A percentile compares a stretch with the other conserved stretches of the same genome.
phyloP scores from a whole-genome alignment of 495 filamentous ascomycete species.

The Tricharina praecox region DNA sequence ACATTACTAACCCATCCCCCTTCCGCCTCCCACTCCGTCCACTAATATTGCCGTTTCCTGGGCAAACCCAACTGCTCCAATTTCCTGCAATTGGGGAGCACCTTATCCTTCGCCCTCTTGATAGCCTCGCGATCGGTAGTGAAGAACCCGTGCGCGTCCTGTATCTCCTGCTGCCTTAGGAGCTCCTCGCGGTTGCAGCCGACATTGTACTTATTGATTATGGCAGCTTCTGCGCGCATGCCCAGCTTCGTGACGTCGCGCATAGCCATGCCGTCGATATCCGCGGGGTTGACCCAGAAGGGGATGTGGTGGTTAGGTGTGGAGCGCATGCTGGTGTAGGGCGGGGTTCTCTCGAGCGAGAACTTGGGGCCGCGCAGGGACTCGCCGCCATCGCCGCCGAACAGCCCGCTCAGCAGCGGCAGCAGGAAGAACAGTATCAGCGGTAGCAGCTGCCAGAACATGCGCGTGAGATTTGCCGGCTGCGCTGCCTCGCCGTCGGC shows the following conservation, averaged over 20 bases:
- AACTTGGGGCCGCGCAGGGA: conserved; percentile 50
- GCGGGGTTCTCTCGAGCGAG: conserved; percentile 48
- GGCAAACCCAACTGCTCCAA: conserved; percentile 21
- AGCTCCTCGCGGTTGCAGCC: conserved; percentile 57
- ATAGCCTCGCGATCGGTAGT: conserved; percentile 65
- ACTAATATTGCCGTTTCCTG: conserved; percentile 1
- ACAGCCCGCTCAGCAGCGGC: conserved; percentile 66
- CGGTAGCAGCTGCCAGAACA: conserved; percentile 52
- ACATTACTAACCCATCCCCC: too few relatives aligned
- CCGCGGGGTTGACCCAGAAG: conserved; percentile 69
- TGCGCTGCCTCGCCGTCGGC: conserved; percentile 31
- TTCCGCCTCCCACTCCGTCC: too few relatives aligned
- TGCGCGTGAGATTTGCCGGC: conserved; percentile 34
- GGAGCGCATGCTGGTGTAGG: conserved; percentile 55
- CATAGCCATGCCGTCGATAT: conserved; percentile 49
- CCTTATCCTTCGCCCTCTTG: conserved; percentile 45
- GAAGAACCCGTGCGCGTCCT: conserved; percentile 83
- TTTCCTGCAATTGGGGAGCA: conserved; percentile 28
- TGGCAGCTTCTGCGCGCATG: conserved; percentile 53
- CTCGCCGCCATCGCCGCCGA: conserved; percentile 41
- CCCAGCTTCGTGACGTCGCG: conserved; percentile 58
- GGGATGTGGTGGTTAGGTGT: conserved; percentile 53
- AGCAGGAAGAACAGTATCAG: conserved; percentile 78
- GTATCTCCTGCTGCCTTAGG: conserved; percentile 43
- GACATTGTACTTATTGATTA: conserved; percentile 44